Conservation (phyloP, 2,329 filamentous ascomycete species). For the Diaporthe sp. region DNA sequence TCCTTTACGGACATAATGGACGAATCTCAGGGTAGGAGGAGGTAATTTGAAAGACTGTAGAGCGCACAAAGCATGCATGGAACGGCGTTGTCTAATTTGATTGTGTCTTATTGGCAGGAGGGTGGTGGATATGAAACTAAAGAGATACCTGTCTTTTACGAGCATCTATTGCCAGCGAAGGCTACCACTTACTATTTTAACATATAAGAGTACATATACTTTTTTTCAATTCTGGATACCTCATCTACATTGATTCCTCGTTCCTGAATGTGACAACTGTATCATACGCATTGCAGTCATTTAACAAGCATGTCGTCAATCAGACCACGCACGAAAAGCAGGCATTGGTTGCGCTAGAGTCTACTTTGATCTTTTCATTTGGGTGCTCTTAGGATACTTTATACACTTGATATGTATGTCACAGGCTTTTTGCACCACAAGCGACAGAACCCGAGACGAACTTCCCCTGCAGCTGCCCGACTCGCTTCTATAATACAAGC, state of each 20-base stretch:
- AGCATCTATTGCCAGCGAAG: slow-evolving; percentile 21
- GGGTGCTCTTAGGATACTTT: neutral
- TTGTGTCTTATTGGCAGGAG: neutral
- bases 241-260: neutral
- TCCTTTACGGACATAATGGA: slow-evolving; percentile 70
- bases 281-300: neutral
- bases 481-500: slow-evolving; percentile 7
- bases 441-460: too few relatives aligned
- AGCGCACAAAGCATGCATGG: slow-evolving; percentile 22
- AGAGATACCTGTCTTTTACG: slow-evolving; percentile 34
- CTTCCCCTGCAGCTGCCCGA: neutral
- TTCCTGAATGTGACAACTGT: neutral
- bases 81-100: slow-evolving; percentile 24
- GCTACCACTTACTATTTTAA: slow-evolving; percentile 30
- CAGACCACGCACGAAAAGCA: neutral
- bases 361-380: neutral
- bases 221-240: slow-evolving; percentile 4
- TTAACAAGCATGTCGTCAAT: neutral
- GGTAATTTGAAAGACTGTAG: slow-evolving; percentile 24
- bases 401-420: neutral
- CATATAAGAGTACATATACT: slow-evolving; percentile 25
- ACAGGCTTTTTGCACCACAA: neutral
- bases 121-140: neutral
- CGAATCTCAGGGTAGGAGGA: slow-evolving; percentile 52
- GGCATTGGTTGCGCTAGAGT: neutral